Conservation (phyloP, 768 basidiomycete species). For the Amanita pseudoporphyria region DNA sequence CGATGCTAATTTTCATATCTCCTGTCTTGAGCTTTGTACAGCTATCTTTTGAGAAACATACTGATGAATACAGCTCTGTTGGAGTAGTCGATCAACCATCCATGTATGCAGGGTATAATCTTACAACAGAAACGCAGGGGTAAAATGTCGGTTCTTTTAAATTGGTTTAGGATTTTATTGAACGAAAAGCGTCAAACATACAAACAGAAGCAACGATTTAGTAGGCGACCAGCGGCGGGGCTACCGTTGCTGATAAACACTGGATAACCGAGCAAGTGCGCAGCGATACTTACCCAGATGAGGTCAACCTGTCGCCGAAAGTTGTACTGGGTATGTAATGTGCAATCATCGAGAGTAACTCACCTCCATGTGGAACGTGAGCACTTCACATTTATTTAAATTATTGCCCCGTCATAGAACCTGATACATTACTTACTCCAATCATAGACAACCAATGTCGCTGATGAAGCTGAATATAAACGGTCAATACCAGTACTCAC, state of each 20-base stretch:
- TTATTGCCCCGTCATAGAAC: too few relatives aligned
- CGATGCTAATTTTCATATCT: background rate
- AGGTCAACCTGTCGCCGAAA: conserved; percentile 15
- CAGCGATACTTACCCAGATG: conserved; percentile 15
- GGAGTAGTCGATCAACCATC: background rate
- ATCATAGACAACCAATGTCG: conserved; percentile 14
- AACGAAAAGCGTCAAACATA: conserved; percentile 5
- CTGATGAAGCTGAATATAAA: background rate
- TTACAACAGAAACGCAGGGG: conserved; percentile 17
- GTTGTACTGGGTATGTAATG: background rate
- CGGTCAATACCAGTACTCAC: background rate
- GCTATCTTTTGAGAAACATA: background rate
- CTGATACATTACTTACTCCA: conserved; percentile 12
- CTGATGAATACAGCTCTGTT: background rate
- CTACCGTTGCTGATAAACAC: conserved; percentile 8
- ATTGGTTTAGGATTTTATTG: background rate
- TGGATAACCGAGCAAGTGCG: background rate
- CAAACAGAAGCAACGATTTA: conserved; percentile 17
- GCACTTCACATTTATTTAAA: conserved; percentile 11
- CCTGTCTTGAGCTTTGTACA: background rate
- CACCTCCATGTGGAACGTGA: conserved; percentile 21
- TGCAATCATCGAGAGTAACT: background rate
- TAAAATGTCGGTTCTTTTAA: conserved; percentile 21
- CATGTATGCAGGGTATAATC: background rate
- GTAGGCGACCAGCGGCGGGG: conserved; percentile 16